Evolutionary conservation across 1,284 basidiomycete genomes (phyloP).

Genomic region (Ustilago bromivora): DNA sequence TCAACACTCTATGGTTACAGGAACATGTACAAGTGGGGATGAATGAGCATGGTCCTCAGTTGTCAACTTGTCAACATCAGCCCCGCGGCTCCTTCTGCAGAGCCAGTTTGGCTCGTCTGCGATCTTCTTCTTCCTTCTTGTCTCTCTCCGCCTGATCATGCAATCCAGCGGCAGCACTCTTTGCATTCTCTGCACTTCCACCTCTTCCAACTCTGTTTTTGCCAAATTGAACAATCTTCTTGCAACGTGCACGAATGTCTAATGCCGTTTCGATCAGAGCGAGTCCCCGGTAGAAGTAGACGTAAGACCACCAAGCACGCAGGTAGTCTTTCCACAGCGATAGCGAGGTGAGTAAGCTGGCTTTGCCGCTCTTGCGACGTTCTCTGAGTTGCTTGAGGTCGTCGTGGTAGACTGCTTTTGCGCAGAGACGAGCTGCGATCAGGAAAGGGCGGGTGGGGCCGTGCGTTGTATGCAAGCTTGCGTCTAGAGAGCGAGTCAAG

Average conservation of each 20-base stretch:
- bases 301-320: conserved; percentile 56
- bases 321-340: conserved; percentile 73
- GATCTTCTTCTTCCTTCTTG: conserved; percentile 46
- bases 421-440: conserved; percentile 91
- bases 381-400: conserved; percentile 73
- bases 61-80: conserved; percentile 1
- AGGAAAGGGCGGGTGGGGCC: conserved; percentile 75
- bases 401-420: conserved; percentile 84
- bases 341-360: conserved; percentile 32
- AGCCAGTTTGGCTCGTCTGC: conserved; percentile 36
- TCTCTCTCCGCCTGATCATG: conserved; percentile 47
- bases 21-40: conserved; percentile 63
- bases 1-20: conserved; percentile 37
- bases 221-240: conserved; percentile 47
- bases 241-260: conserved; percentile 53
- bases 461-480: conserved; percentile 74
- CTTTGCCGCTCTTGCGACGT: conserved; percentile 33
- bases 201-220: conserved; percentile 36
- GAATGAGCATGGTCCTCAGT: neutral
- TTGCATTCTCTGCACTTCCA: conserved; percentile 48
- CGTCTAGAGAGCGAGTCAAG: conserved; percentile 73
- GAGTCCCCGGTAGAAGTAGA: conserved; percentile 66
- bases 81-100: conserved; percentile 27
- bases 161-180: conserved; percentile 50
- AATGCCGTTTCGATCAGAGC: conserved; percentile 61